Percentiles rank a stretch among this genome's conserved stretches.
phyloP scores from a whole-genome alignment of 495 filamentous ascomycete species.

The Elasticomyces elasticus region DNA sequence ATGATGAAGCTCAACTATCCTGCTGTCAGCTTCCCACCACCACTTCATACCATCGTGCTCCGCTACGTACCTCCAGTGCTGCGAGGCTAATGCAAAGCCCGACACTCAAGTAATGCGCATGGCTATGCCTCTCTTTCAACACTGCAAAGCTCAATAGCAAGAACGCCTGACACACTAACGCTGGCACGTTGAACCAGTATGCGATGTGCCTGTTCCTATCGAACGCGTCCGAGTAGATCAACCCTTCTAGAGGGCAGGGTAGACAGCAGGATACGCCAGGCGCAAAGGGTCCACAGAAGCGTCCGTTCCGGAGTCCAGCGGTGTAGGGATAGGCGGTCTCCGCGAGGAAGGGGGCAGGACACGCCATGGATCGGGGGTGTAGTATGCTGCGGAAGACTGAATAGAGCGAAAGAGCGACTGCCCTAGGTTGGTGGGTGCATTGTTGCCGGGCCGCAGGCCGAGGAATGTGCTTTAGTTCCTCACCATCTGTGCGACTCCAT shows the following conservation, averaged over 20 bases:
- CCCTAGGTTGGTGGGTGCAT: not conserved
- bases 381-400: not conserved
- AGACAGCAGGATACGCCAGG: conserved; percentile 27
- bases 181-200: conserved; percentile 29
- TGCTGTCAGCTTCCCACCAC: not conserved
- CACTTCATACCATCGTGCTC: not conserved
- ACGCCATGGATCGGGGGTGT: conserved; percentile 1
- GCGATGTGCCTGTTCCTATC: conserved; percentile 17
- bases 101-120: conserved; percentile 30
- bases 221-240: conserved; percentile 26
- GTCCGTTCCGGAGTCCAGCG: conserved; percentile 21
- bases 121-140: conserved; percentile 26
- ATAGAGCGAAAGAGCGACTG: not conserved
- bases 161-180: conserved; percentile 29
- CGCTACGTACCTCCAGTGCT: conserved; percentile 22
- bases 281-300: conserved; percentile 27
- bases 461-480: not conserved
- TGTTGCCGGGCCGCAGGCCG: not conserved
- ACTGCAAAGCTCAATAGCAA: conserved; percentile 31
- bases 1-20: conserved; percentile 4
- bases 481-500: no score
- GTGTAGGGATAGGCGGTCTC: conserved; percentile 14
- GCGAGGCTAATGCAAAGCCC: conserved; percentile 27
- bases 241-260: conserved; percentile 30
- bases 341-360: conserved; percentile 26